These are phyloP conservation scores for Dillenia turbinata DNA, from an alignment of 164 flowering plant species.

Conservation along the genomic window DNA sequence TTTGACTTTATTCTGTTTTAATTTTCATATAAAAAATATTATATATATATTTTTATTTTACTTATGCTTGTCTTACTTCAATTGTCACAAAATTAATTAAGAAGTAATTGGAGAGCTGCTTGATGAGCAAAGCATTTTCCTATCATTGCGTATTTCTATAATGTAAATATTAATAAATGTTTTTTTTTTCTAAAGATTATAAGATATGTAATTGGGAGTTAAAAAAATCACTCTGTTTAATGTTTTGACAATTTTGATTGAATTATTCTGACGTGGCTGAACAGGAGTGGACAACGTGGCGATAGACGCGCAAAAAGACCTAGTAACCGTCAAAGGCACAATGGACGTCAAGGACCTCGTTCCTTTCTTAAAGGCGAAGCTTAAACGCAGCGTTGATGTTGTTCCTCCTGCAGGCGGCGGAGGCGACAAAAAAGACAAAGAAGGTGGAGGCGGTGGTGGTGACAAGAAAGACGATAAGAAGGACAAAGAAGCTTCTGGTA, in stretches of 20 bases:
- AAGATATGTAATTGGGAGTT: too few relatives aligned
- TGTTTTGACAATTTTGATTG: neutral
- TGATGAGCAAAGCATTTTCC: too few relatives aligned
- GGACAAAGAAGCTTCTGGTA: slow-evolving; percentile 11
- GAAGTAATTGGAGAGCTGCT: too few relatives aligned
- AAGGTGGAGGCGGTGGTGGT: slow-evolving; percentile 9
- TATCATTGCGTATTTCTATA: too few relatives aligned
- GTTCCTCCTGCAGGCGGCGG: slow-evolving; percentile 33
- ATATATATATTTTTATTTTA: too few relatives aligned
- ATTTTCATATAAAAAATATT: too few relatives aligned
- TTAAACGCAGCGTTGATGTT: slow-evolving; percentile 54
- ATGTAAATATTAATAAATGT: too few relatives aligned
- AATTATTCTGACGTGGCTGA: neutral
- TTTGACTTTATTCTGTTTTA: too few relatives aligned
- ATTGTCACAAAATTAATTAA: too few relatives aligned
- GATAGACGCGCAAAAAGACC: slow-evolving; percentile 48
- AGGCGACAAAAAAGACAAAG: slow-evolving; percentile 15
- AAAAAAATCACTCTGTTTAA: neutral
- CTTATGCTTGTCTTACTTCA: too few relatives aligned
- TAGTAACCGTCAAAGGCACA: slow-evolving; percentile 66
- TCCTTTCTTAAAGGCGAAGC: slow-evolving; percentile 47
- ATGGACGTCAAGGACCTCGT: slow-evolving; percentile 54
- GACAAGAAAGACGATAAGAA: slow-evolving; percentile 9
- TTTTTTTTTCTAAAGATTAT: too few relatives aligned
- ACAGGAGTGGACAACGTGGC: slow-evolving; percentile 62